Percentiles rank a stretch among this genome's conserved stretches.
Evolutionary conservation across 2,329 filamentous ascomycete genomes (phyloP).

Genomic region (Juglanconis oblonga): DNA sequence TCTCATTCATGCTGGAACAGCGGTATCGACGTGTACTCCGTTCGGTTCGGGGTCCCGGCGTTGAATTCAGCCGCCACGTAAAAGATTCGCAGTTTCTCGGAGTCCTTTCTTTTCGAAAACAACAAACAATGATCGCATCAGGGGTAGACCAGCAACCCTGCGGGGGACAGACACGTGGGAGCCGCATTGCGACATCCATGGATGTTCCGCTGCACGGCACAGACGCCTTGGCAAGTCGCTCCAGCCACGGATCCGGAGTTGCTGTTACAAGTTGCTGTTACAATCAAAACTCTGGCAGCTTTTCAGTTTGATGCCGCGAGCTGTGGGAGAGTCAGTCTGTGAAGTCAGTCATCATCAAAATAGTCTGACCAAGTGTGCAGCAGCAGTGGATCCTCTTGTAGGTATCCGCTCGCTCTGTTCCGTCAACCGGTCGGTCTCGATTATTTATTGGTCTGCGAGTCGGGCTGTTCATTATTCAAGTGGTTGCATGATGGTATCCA

Average conservation of each 20-base stretch:
- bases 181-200: not conserved
- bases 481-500: slow-evolving; percentile 13
- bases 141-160: not conserved
- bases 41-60: not conserved
- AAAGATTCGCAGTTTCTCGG: too few species aligned
- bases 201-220: not conserved
- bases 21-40: too few species aligned
- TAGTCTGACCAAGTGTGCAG: not conserved
- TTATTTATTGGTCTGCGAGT: not conserved
- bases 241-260: too few species aligned
- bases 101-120: not conserved
- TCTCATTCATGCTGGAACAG: too few species aligned
- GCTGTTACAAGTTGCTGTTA: too few species aligned
- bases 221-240: not conserved
- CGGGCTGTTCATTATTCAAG: slow-evolving; percentile 2
- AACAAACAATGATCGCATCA: not conserved
- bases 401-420: too few species aligned
- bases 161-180: not conserved
- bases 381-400: not conserved
- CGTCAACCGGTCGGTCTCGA: slow-evolving; percentile 1
- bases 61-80: too few species aligned
- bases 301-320: too few species aligned
- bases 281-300: too few species aligned
- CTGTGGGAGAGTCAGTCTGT: too few species aligned
- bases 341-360: too few species aligned